A percentile compares a stretch with the other conserved stretches of the same genome.
phyloP scores from a whole-genome alignment of 306 rosid genomes.

The Vigna hirtella region DNA sequence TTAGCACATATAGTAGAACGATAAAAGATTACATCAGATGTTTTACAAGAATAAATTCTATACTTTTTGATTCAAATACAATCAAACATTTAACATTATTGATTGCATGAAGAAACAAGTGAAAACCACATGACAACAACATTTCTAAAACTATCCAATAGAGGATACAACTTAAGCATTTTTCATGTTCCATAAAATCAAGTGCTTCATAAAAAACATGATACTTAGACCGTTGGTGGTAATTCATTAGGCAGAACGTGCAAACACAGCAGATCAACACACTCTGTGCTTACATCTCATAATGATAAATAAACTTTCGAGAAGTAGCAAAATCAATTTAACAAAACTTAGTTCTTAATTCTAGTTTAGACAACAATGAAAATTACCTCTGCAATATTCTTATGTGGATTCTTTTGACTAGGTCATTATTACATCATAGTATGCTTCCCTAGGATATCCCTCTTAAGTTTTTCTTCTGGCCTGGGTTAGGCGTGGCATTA shows the following conservation, averaged over 20 bases:
- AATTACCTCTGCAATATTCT: neutral
- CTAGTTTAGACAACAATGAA: constrained; percentile 8
- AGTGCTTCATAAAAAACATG: neutral
- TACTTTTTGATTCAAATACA: neutral
- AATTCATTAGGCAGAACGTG: neutral
- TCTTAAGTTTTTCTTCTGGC: neutral
- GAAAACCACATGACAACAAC: neutral
- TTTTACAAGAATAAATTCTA: neutral
- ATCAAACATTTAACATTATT: neutral
- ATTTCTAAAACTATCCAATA: neutral
- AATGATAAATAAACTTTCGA: neutral
- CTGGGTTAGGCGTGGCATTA: constrained; percentile 10
- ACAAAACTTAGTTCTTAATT: neutral
- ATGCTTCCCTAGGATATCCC: neutral
- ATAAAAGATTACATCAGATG: neutral
- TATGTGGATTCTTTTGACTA: neutral
- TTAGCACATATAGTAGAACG: constrained; percentile 15
- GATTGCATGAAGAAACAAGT: constrained; percentile 19
- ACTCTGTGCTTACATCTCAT: neutral
- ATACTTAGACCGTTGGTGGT: neutral
- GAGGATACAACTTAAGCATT: neutral
- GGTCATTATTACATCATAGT: neutral
- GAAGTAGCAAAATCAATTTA: neutral
- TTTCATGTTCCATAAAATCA: neutral
- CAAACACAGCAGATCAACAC: neutral